Evolutionary conservation across 2,329 filamentous ascomycete genomes (phyloP), one percentile per base, ranked within the genome.

Genomic region (Fusarium azukiicola): DNA sequence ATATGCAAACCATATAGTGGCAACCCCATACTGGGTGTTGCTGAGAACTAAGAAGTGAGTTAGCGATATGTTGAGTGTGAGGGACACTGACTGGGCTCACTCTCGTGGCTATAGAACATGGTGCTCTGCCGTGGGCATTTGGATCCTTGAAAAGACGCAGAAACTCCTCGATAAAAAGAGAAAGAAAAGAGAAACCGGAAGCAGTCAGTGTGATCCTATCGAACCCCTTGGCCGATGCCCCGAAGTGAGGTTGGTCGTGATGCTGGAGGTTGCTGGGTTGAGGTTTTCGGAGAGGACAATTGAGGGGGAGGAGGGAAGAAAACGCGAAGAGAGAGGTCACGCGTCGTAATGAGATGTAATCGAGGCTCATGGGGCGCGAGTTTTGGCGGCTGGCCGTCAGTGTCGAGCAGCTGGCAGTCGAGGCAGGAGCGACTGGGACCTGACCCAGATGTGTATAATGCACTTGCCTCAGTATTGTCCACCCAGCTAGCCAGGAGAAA

Each of bases 31-130:
- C 85, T 98, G 95, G 84, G 94, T 94, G 77, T 93, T 97, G 6
- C 95, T 98, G 71, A 99, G 93, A 74, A 99, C 93, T 95, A 72
- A 16, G 27, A n/a, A 21, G 56, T 32, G 14, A 27, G 81, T 89
- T 58, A 87, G 84, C 17, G 44, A 11, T 36, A n/a, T 6, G 52
- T 23, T 4, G 27, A 27, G 42, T 14, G 32, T 8, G 21, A 27
- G 49, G 21, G 58, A 52, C 19, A 46, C 54, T 61, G 23, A 32
- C 38, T 16, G 21, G 47, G 47, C 94, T 85, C 90, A 98, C 97
- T 96, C 88, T 99, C 97, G 88, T 98, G 96, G 83, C 96, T 98
- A 89, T 98, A 99, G 86, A 99, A 99, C 97, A 99, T 99, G 81
- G 49, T 76, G 70, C 50, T 72, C 63, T 69, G 13, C 36, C 23